These are phyloP conservation scores for Curvularia verruculosa DNA, from an alignment of 2,329 filamentous ascomycete species.

Conservation along the genomic window DNA sequence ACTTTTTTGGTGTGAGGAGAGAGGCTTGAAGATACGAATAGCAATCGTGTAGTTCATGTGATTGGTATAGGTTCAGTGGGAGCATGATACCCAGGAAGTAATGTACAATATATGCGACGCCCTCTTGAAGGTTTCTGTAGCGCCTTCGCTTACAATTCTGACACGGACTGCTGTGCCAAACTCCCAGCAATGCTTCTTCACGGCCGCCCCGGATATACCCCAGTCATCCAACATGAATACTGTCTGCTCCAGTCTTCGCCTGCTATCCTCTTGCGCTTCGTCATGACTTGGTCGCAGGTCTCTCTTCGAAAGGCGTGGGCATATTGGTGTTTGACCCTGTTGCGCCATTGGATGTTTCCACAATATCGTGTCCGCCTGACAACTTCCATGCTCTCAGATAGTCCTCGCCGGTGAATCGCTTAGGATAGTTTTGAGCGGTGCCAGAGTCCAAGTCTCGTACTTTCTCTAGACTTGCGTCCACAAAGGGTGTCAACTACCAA, in stretches of 20 bases:
- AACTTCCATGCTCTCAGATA: slow-evolving; percentile 46
- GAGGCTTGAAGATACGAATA: slow-evolving; percentile 10
- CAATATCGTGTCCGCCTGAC: slow-evolving; percentile 38
- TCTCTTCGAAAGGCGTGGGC: slow-evolving; percentile 37
- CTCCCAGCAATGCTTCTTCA: slow-evolving; percentile 4
- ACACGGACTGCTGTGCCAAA: not conserved
- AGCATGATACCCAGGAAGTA: slow-evolving; percentile 16
- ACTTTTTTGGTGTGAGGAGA: slow-evolving; percentile 86
- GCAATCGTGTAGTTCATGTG: slow-evolving; percentile 1
- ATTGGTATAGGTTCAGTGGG: not conserved
- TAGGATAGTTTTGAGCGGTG: slow-evolving; percentile 26
- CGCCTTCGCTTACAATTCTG: not conserved
- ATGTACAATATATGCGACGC: slow-evolving; percentile 13
- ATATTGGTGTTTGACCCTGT: slow-evolving; percentile 23
- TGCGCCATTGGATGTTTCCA: slow-evolving; percentile 12
- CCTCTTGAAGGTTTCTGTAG: not conserved
- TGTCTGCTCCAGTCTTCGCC: too few relatives aligned
- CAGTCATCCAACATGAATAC: not conserved
- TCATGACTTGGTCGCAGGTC: slow-evolving; percentile 20
- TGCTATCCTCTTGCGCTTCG: not conserved
- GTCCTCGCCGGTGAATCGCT: slow-evolving; percentile 39
- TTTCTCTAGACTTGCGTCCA: slow-evolving; percentile 65
- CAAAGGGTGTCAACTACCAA: slow-evolving; percentile 78
- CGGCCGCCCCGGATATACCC: not conserved
- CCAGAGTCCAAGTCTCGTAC: slow-evolving; percentile 20